Conservation (phyloP, 768 basidiomycete genomes). For the Panus rudis region DNA sequence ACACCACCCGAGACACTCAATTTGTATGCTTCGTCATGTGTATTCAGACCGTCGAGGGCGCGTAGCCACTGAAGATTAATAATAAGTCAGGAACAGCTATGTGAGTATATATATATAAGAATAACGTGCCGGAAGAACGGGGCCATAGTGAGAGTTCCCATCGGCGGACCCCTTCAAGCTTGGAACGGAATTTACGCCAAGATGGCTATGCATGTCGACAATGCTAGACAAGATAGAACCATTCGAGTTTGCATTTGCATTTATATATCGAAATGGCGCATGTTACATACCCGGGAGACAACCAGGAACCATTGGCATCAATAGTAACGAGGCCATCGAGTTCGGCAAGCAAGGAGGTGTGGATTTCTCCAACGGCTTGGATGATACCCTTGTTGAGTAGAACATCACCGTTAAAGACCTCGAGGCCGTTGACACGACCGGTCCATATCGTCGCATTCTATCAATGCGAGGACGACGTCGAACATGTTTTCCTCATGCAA, state of each 20-base stretch:
- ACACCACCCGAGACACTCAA: slow-evolving; percentile 74
- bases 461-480: slow-evolving; percentile 1
- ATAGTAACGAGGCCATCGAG: slow-evolving; percentile 38
- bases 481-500: neutral
- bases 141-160: slow-evolving; percentile 34
- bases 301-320: slow-evolving; percentile 65
- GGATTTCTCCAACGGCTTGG: slow-evolving; percentile 46
- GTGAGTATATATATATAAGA: neutral
- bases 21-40: slow-evolving; percentile 66
- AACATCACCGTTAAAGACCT: slow-evolving; percentile 59
- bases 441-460: slow-evolving; percentile 81
- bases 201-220: slow-evolving; percentile 43
- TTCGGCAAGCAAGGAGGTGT: slow-evolving; percentile 12
- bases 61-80: slow-evolving; percentile 51
- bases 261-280: too few species aligned
- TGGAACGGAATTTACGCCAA: slow-evolving; percentile 30
- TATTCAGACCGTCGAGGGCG: slow-evolving; percentile 73
- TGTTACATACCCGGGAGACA: slow-evolving; percentile 57
- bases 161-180: slow-evolving; percentile 29
- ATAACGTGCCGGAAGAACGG: slow-evolving; percentile 20
- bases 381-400: slow-evolving; percentile 66
- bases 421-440: slow-evolving; percentile 58
- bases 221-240: slow-evolving; percentile 19
- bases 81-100: slow-evolving; percentile 8
- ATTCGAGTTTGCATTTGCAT: too few species aligned